phyloP scores from a whole-genome alignment of 2,329 filamentous ascomycete genomes.

The Stagonosporopsis vannaccii region DNA sequence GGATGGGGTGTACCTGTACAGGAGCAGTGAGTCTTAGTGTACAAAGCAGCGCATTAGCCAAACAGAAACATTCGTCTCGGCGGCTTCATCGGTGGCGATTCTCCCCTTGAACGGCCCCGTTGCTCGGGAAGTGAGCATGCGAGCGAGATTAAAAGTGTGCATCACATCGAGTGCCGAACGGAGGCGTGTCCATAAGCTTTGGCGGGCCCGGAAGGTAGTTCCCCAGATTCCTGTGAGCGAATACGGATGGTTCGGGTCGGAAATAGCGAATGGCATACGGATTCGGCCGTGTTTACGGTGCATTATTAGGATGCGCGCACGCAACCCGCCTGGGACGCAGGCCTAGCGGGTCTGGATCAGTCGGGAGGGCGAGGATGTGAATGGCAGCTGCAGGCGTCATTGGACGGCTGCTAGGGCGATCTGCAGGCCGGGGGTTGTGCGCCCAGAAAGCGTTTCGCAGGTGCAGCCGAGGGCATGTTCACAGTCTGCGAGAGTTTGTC shows the following conservation, averaged over 20 bases:
- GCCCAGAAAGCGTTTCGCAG: constrained; percentile 11
- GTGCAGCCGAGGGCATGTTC: constrained; percentile 9
- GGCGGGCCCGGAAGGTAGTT: constrained; percentile 17
- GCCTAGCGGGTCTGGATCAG: constrained; percentile 9
- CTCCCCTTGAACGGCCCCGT: not conserved
- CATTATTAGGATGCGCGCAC: constrained; percentile 1
- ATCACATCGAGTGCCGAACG: not conserved
- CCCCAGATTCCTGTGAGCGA: constrained; percentile 14
- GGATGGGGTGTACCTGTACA: not conserved
- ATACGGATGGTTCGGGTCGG: constrained; percentile 14
- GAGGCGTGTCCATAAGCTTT: constrained; percentile 4
- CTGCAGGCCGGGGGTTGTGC: constrained; percentile 11
- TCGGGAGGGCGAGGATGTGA: constrained; percentile 5
- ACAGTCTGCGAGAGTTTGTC: constrained; percentile 8
- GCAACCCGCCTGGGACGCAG: constrained; percentile 10
- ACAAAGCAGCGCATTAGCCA: not conserved
- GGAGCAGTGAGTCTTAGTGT: not conserved
- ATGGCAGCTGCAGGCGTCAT: constrained; percentile 6
- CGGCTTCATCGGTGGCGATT: not conserved
- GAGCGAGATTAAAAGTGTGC: not conserved
- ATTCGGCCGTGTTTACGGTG: constrained; percentile 11
- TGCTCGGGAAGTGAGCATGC: not conserved
- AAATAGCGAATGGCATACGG: constrained; percentile 3
- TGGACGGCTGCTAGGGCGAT: constrained; percentile 11
- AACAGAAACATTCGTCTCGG: not conserved